Evolutionary conservation across 164 flowering plant species (phyloP).

Genomic region (Tetracentron sinense): DNA sequence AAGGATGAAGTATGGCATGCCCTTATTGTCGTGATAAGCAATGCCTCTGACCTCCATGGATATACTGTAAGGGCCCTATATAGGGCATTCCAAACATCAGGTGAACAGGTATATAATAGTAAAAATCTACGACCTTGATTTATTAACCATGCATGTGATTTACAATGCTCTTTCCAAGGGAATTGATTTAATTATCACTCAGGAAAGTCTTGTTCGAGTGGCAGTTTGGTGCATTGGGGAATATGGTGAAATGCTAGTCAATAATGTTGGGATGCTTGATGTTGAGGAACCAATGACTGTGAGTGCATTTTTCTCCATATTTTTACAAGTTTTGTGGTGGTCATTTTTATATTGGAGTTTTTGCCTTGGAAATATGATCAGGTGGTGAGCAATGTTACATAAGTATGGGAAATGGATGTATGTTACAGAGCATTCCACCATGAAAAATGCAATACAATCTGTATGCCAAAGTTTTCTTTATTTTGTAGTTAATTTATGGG

Average conservation of each 20-base stretch:
- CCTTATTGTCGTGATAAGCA: slow-evolving; percentile 90
- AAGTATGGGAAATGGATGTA: background rate
- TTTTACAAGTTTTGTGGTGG: background rate
- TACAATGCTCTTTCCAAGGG: slow-evolving; percentile 6
- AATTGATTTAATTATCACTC: slow-evolving; percentile 10
- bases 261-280: slow-evolving; percentile 72
- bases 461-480: too few species aligned
- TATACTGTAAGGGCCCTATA: slow-evolving; percentile 86
- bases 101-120: slow-evolving; percentile 72
- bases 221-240: slow-evolving; percentile 99
- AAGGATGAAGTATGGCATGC: slow-evolving; percentile 98
- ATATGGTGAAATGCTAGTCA: slow-evolving; percentile 91
- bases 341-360: background rate
- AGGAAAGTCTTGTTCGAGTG: slow-evolving; percentile 95
- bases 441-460: too few species aligned
- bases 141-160: background rate
- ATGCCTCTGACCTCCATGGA: slow-evolving; percentile 91
- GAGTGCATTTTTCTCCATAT: slow-evolving; percentile 29
- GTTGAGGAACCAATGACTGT: slow-evolving; percentile 86
- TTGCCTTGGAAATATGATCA: background rate
- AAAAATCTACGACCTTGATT: slow-evolving; percentile 3
- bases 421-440: background rate
- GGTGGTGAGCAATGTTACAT: background rate
- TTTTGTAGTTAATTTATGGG: background rate
- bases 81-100: slow-evolving; percentile 69